A percentile compares a stretch with the other conserved stretches of the same genome.
Evolutionary conservation across 768 basidiomycete genomes (phyloP).

Genomic region (Tulasnella sp.): DNA sequence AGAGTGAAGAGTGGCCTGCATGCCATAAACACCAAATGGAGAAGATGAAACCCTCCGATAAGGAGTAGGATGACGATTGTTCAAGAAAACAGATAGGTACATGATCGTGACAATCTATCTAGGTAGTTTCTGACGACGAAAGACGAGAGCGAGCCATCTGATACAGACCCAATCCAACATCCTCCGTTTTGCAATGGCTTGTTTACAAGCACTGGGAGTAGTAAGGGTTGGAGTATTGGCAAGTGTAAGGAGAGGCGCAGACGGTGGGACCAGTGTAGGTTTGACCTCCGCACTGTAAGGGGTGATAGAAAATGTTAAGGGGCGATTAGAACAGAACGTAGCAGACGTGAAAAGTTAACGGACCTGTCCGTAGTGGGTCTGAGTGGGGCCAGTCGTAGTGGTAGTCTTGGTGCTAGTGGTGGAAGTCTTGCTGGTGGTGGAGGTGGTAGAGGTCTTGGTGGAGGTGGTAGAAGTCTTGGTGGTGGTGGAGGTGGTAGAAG

Average conservation of each 20-base stretch:
- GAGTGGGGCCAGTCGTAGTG: neutral
- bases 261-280: conserved; percentile 26
- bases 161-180: neutral
- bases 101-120: neutral
- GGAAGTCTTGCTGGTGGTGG: neutral
- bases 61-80: too few species aligned
- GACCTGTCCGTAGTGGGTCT: neutral
- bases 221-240: conserved; percentile 22
- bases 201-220: conserved; percentile 18
- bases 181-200: neutral
- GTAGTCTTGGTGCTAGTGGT: neutral
- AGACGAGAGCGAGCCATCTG: neutral
- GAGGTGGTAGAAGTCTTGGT: neutral
- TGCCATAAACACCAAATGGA: too few species aligned
- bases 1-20: too few species aligned
- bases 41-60: too few species aligned
- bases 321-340: neutral
- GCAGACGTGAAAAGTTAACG: neutral
- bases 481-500: neutral
- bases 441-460: neutral
- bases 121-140: neutral
- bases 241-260: conserved; percentile 23
- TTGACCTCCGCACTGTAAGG: neutral
- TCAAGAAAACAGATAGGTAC: too few species aligned
- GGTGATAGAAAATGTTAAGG: neutral